Conservation (phyloP, 768 basidiomycete species). For the Pleurotus salmoneostramineus region DNA sequence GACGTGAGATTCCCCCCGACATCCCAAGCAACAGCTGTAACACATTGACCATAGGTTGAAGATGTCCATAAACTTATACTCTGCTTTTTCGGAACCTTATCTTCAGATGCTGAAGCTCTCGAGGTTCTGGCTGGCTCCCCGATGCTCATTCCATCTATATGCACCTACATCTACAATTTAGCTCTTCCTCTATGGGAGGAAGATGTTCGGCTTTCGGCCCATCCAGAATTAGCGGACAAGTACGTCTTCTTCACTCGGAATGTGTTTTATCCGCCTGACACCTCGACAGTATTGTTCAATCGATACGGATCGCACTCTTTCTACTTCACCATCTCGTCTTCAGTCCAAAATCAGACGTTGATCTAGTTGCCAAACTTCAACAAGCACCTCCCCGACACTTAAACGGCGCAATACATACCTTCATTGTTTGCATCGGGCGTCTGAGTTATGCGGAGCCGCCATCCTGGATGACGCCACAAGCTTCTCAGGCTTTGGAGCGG, state of each 20-base stretch:
- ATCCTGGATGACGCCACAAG: constrained; percentile 45
- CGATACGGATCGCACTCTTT: constrained; percentile 48
- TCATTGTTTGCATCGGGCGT: constrained; percentile 74
- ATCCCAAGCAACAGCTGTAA: background rate
- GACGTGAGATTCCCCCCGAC: constrained; percentile 30
- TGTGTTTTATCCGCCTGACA: background rate
- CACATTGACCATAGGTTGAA: background rate
- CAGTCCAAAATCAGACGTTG: constrained; percentile 37
- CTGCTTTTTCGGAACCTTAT: constrained; percentile 39
- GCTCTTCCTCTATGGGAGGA: constrained; percentile 67
- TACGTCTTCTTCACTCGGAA: constrained; percentile 18
- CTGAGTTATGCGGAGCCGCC: constrained; percentile 68
- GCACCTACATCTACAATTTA: constrained; percentile 49
- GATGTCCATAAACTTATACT: constrained; percentile 26
- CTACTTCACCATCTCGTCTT: constrained; percentile 66
- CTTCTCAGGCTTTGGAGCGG: constrained; percentile 36
- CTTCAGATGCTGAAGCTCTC: constrained; percentile 34
- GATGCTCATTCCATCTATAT: constrained; percentile 60
- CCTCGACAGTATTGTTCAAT: constrained; percentile 41
- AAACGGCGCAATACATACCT: constrained; percentile 63
- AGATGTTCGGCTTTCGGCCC: constrained; percentile 35
- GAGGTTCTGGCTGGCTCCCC: constrained; percentile 39
- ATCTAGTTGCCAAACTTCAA: constrained; percentile 57
- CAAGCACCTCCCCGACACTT: constrained; percentile 54
- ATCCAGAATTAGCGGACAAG: constrained; percentile 31